Conservation (phyloP, 176 grass and related monocot species). For the Hordeum marinum region DNA sequence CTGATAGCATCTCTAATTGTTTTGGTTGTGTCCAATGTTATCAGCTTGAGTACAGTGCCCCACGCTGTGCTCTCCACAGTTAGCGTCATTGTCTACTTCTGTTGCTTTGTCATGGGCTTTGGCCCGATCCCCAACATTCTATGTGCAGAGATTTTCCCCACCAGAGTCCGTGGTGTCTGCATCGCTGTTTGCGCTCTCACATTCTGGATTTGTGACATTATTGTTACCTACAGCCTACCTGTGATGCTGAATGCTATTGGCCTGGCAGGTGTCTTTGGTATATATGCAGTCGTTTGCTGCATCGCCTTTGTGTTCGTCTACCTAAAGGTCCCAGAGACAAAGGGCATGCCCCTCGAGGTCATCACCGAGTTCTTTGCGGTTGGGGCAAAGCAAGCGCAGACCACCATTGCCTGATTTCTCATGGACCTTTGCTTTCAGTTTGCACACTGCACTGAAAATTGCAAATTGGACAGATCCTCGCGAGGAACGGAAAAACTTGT, state of each 20-base stretch:
- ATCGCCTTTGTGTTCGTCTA: slow-evolving; percentile 73
- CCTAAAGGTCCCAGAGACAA: slow-evolving; percentile 85
- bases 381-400: slow-evolving; percentile 41
- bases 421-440: not conserved
- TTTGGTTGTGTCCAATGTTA: slow-evolving; percentile 67
- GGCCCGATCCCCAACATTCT: slow-evolving; percentile 88
- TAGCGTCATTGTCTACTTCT: slow-evolving; percentile 83
- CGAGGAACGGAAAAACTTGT: too few relatives aligned
- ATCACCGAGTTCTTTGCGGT: slow-evolving; percentile 83
- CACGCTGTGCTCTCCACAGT: slow-evolving; percentile 71
- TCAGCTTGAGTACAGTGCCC: slow-evolving; percentile 46
- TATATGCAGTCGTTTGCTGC: slow-evolving; percentile 67
- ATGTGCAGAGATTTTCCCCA: slow-evolving; percentile 89
- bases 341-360: slow-evolving; percentile 91
- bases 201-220: slow-evolving; percentile 74
- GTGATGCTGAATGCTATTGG: slow-evolving; percentile 78
- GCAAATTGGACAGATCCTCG: not conserved
- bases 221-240: slow-evolving; percentile 82
- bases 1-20: slow-evolving; percentile 66
- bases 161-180: slow-evolving; percentile 73
- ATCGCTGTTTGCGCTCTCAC: slow-evolving; percentile 78
- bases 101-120: slow-evolving; percentile 90
- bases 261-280: slow-evolving; percentile 78
- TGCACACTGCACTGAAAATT: slow-evolving; percentile 5
- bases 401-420: slow-evolving; percentile 40